phyloP scores from a whole-genome alignment of 306 rosid genomes.

The Medicago arabica region DNA sequence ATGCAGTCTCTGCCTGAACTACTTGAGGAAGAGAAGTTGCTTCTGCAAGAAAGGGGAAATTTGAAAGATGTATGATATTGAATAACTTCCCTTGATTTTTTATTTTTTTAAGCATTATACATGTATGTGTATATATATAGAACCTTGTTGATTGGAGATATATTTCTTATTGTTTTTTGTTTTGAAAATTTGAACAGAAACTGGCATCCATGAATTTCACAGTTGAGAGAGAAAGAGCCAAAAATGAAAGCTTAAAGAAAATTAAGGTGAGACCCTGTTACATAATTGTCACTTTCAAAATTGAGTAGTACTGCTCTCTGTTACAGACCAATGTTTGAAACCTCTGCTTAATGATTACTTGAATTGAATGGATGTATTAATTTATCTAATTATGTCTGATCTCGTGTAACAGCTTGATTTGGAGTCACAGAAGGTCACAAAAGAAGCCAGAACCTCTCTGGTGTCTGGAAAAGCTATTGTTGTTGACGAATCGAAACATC shows the following conservation, averaged over 20 bases:
- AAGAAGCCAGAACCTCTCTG: constrained; percentile 26
- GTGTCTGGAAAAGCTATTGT: constrained; percentile 23
- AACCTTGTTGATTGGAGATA: not conserved
- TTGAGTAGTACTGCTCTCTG: not conserved
- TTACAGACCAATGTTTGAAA: not conserved
- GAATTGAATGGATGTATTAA: not conserved
- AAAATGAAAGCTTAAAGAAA: constrained; percentile 63
- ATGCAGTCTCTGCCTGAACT: constrained; percentile 76
- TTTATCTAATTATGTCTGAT: constrained; percentile 44
- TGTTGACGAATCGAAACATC: constrained; percentile 2
- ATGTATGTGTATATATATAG: not conserved
- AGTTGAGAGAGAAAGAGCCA: constrained; percentile 60
- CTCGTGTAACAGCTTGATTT: constrained; percentile 55
- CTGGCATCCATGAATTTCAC: constrained; percentile 52
- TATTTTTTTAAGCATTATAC: too few species aligned
- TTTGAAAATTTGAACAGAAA: constrained; percentile 56
- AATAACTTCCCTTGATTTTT: too few species aligned
- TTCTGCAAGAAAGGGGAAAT: constrained; percentile 58
- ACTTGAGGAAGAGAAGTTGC: constrained; percentile 64
- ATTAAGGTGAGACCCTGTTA: constrained; percentile 59
- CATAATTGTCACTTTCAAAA: not conserved
- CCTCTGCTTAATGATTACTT: not conserved
- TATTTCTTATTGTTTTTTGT: constrained; percentile 26
- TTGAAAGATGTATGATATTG: constrained; percentile 57
- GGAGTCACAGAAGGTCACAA: constrained; percentile 37